These are phyloP conservation scores for Sclerotinia borealis DNA, from an alignment of 2,329 filamentous ascomycete species.

Conservation along the genomic window DNA sequence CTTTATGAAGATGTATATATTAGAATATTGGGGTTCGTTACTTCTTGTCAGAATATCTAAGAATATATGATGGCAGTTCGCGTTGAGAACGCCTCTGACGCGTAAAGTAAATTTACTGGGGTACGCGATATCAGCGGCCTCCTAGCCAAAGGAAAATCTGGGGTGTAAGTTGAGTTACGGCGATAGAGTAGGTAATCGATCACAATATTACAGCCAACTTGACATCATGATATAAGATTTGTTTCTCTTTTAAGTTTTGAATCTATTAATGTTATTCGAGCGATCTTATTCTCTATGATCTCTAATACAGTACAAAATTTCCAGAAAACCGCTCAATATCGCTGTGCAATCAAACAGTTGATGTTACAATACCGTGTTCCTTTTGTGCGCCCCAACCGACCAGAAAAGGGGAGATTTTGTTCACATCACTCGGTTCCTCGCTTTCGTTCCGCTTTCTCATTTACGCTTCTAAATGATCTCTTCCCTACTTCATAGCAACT, in stretches of 20 bases:
- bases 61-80: background rate
- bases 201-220: background rate
- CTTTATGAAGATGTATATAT: no score
- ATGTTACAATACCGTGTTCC: slow-evolving; percentile 6
- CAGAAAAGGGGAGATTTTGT: background rate
- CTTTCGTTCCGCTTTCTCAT: slow-evolving; percentile 43
- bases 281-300: slow-evolving; percentile 5
- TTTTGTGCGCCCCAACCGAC: background rate
- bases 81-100: background rate
- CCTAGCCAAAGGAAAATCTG: background rate
- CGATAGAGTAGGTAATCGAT: background rate
- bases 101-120: slow-evolving; percentile 8
- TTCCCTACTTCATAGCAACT: slow-evolving; percentile 96
- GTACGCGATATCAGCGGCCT: slow-evolving; percentile 8
- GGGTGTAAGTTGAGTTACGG: background rate
- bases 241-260: background rate
- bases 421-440: slow-evolving; percentile 18
- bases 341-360: slow-evolving; percentile 22
- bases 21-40: no score
- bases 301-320: slow-evolving; percentile 16
- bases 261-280: background rate
- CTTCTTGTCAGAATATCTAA: no score
- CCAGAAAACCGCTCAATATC: slow-evolving; percentile 17
- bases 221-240: background rate
- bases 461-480: slow-evolving; percentile 72